Evolutionary conservation across 345 rosid genomes (phyloP), one percentile per base, ranked within the genome.

Genomic region (Eucalyptus coolabah): DNA sequence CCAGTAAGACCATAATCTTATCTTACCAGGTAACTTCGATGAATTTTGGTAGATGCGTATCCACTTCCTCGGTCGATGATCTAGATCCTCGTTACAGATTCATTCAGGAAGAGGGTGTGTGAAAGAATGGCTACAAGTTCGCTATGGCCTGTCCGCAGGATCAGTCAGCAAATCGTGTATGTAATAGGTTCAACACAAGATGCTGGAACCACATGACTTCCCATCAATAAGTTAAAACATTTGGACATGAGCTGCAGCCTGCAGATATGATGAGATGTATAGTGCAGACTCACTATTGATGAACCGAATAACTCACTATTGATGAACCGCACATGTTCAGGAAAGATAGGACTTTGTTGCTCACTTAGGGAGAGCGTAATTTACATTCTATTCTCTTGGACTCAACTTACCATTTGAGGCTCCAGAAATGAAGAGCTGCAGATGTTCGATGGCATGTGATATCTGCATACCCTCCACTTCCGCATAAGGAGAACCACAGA

Each of bases 401-500:
- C 81, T 69, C 81, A 9, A n/a, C 23, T 67, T 16, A 16, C 37
- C 80, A 30, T 7, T 63, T 63, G 34, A 63, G 14, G 67, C 67
- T 59, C 30, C n/a, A 26, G 67, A 59, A 59, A 59, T 63, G 72
- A 63, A 14, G 34, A 63, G 72, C 72, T 63, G 72, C 34, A 2
- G 69, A 63, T 63, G 69, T 63, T 63, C n/a, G 16, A 30, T 63
- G 34, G 34, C 72, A 30, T 30, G 69, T 30, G 72, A 14, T 15
- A n/a, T 67, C 80, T 30, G 37, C 87, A 86, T 17, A 30, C 34
- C 87, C 53, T 88, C 93, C 88, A 94, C 92, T 96, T 96, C 93
- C 93, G 95, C 98, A 96, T 97, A 59, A 96, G 96, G 88, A 97
- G 97, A 90, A 98, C 90, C 85, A 97, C 98, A 9, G 99, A 96